Evolutionary conservation across 495 filamentous ascomycete species (phyloP).

Genomic region (Hypoxylon subgilvum): DNA sequence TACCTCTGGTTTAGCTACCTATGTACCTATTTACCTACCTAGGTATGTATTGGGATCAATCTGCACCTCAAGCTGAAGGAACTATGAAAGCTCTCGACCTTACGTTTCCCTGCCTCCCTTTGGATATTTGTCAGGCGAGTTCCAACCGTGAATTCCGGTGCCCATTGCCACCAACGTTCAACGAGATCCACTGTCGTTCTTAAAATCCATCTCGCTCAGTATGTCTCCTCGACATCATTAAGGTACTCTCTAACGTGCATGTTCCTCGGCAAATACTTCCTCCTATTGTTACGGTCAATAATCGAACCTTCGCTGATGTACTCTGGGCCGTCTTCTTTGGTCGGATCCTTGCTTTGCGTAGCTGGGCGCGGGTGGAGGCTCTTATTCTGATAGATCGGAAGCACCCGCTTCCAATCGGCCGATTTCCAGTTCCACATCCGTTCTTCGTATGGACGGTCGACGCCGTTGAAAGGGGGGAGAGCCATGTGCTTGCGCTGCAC

Average conservation of each 20-base stretch:
- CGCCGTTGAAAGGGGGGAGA: slow-evolving; percentile 32
- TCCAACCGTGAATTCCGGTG: too few species aligned
- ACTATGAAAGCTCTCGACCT: too few species aligned
- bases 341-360: neutral
- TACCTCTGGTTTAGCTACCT: too few species aligned
- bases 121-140: too few species aligned
- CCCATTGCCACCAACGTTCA: too few species aligned
- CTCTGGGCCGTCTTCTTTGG: neutral
- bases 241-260: slow-evolving; percentile 3
- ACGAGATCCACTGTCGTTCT: too few species aligned
- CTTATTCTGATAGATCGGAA: slow-evolving; percentile 23
- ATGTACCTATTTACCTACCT: too few species aligned
- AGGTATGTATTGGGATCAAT: too few species aligned
- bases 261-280: neutral
- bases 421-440: slow-evolving; percentile 13
- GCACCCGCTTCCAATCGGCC: slow-evolving; percentile 11
- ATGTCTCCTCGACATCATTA: slow-evolving; percentile 1
- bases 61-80: too few species aligned
- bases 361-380: slow-evolving; percentile 5
- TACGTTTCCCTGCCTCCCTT: too few species aligned
- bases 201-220: too few species aligned
- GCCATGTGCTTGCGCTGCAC: neutral
- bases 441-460: slow-evolving; percentile 1
- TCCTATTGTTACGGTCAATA: neutral
- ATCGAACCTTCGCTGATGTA: neutral